phyloP scores from a whole-genome alignment of 495 filamentous ascomycete genomes.

The Aspergillus ellipticus region DNA sequence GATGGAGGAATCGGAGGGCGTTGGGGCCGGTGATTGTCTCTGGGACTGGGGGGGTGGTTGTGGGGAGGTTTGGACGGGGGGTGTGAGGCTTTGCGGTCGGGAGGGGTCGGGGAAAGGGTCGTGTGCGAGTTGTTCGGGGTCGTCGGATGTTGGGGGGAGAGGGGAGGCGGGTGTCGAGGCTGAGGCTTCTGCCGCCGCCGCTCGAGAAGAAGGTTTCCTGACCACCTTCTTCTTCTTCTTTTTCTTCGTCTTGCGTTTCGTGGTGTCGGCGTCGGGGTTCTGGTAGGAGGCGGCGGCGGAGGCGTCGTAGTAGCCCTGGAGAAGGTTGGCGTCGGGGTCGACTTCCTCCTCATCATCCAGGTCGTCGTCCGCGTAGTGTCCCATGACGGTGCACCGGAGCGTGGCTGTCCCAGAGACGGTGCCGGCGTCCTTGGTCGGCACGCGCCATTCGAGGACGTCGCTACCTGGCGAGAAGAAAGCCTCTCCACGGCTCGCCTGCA shows the following conservation, averaged over 20 bases:
- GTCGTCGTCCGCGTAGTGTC: constrained; percentile 51
- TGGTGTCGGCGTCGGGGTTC: constrained; percentile 21
- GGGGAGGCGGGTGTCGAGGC: constrained; percentile 21
- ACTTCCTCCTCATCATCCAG: constrained; percentile 55
- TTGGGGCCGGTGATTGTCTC: not conserved
- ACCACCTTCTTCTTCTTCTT: constrained; percentile 36
- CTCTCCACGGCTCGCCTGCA: constrained; percentile 80
- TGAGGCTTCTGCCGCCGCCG: not conserved
- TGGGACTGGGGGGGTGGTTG: constrained; percentile 6
- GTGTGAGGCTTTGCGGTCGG: constrained; percentile 25
- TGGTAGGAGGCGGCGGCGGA: constrained; percentile 41
- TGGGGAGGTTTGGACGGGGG: constrained; percentile 13
- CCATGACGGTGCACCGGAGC: constrained; percentile 75
- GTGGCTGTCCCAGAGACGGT: constrained; percentile 63
- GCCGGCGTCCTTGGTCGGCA: constrained; percentile 65
- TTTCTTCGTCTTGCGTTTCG: constrained; percentile 40
- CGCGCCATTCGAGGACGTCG: constrained; percentile 73
- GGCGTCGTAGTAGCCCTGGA: constrained; percentile 56
- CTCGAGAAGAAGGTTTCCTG: constrained; percentile 33
- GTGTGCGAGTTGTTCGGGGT: constrained; percentile 6
- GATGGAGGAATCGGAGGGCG: constrained; percentile 22
- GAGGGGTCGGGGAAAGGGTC: constrained; percentile 24
- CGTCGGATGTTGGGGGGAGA: constrained; percentile 18
- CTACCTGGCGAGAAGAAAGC: constrained; percentile 73
- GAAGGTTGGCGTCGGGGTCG: constrained; percentile 39